Conservation (phyloP, 306 rosid species). For the Sindora glabra region DNA sequence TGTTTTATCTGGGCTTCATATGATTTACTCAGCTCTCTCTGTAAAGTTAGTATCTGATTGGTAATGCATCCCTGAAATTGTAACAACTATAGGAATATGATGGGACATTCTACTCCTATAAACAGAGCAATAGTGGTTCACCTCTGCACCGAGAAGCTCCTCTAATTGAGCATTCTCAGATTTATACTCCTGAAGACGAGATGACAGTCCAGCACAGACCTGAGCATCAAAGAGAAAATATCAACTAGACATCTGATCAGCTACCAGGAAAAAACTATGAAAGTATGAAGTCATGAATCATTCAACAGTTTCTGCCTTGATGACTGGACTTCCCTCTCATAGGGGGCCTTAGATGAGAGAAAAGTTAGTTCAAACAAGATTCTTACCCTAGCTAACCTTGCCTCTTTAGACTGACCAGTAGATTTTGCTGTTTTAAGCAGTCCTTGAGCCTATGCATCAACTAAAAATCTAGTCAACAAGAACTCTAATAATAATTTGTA, state of each 20-base stretch:
- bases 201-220: conserved; percentile 98
- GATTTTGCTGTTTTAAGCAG: conserved; percentile 80
- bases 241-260: conserved; percentile 20
- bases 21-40: conserved; percentile 95
- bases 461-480: conserved; percentile 56
- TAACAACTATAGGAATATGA: conserved; percentile 6
- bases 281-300: conserved; percentile 2
- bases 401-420: conserved; percentile 96
- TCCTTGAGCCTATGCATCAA: conserved; percentile 84
- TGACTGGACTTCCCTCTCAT: conserved; percentile 1
- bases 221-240: conserved; percentile 21
- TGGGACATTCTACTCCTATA: conserved; percentile 8
- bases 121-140: conserved; percentile 25
- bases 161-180: conserved; percentile 95
- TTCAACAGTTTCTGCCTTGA: conserved; percentile 5
- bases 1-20: conserved; percentile 79
- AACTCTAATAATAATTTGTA: conserved; percentile 3
- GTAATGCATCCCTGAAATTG: neutral
- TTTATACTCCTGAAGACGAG: conserved; percentile 96
- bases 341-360: conserved; percentile 9
- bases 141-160: conserved; percentile 95
- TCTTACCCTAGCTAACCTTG: conserved; percentile 96
- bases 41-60: conserved; percentile 22
- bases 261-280: conserved; percentile 13
- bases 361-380: conserved; percentile 5